phyloP scores from a whole-genome alignment of 2,329 filamentous ascomycete species.

The Gaeumannomyces tritici region DNA sequence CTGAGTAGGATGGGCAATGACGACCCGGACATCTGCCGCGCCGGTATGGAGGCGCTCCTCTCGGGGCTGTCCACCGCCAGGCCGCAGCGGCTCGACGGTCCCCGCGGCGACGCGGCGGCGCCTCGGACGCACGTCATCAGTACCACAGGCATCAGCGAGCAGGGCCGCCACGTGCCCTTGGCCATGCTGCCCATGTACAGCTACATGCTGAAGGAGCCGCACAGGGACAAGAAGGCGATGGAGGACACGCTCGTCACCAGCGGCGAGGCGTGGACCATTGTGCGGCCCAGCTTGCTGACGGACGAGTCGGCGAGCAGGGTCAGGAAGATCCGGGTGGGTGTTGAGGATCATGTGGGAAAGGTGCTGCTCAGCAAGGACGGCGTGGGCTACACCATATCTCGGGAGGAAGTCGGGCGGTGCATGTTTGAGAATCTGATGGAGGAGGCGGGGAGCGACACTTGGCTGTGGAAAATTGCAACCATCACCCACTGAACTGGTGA shows the following conservation, averaged over 20 bases:
- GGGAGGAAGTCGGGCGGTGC: conserved; percentile 31
- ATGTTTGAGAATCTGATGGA: conserved; percentile 26
- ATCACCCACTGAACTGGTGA: conserved; percentile 2
- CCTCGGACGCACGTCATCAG: conserved; percentile 29
- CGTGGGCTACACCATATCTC: conserved; percentile 29
- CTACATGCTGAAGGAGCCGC: conserved; percentile 23
- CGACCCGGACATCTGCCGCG: conserved; percentile 38
- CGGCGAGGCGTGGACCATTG: conserved; percentile 19
- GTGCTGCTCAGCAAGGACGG: conserved; percentile 8
- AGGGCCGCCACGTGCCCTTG: conserved; percentile 29
- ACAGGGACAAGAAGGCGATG: conserved; percentile 34
- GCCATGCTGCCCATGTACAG: conserved; percentile 30
- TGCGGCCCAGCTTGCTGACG: conserved; percentile 21
- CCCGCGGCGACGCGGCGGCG: too few relatives aligned
- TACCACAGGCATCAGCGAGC: conserved; percentile 30
- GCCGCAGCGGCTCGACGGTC: too few relatives aligned
- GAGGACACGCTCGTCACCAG: conserved; percentile 23
- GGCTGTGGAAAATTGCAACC: conserved; percentile 1
- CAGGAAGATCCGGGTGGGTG: conserved; percentile 7
- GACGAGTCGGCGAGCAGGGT: conserved; percentile 6
- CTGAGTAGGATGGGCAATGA: conserved; percentile 25
- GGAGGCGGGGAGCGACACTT: conserved; percentile 2
- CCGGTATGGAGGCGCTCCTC: conserved; percentile 32
- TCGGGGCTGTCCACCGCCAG: conserved; percentile 18
- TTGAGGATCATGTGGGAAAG: conserved; percentile 20